Base-by-base conservation (phyloP, 495 filamentous ascomycete genomes). In the Saxophila tyrrhenica region DNA sequence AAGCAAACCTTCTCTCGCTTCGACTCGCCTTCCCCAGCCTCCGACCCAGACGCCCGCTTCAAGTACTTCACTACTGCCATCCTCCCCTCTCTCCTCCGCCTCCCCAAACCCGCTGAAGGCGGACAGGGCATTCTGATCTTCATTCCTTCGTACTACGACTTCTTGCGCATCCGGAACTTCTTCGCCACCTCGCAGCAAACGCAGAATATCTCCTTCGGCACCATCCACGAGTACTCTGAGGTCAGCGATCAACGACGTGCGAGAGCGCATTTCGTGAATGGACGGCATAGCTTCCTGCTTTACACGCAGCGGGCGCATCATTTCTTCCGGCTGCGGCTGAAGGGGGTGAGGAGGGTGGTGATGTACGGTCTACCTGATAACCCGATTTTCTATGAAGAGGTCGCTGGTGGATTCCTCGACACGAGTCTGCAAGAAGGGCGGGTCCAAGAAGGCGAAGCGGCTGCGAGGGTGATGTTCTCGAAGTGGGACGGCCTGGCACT, bases 261-360 rank as follows among this genome's bases (percentile, higher is more conserved):
- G 19, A 76, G 91, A 8, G 87, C 85, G 15, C 87, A 96, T 62
- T 97, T 98, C 70, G 67, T 89, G 54, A 83, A 69, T 43, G 91
- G 90, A 3, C 75, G 86, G 24, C 85, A 95, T 61, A 82, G 81
- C 35, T 76, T 96, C 20, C 70, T 98, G 35, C 73, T 98, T 17
- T 97, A 97, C 68, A 89, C 89, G 9, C 90, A 91, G 67, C 83
- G 92, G 24, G 83, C 89, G 17, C 94, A 97, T 70, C 94, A 98
- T 67, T 98, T 97, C 73, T 75, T 86, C 23, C 77, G 94, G 20
- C 91, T 89, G 62, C 76, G 76, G 54, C 70, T 98, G 20, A 75
- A 80, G 32, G 92, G 92, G 11, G 89, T 89, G 23, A 82, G 79
- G 67, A 76, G 79, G 48, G 77, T 96, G 8, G 71, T 95, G 39